Percentiles rank a stretch among this genome's conserved stretches.
phyloP scores from a whole-genome alignment of 2,329 filamentous ascomycete genomes.

The Pseudogymnoascus sp. region DNA sequence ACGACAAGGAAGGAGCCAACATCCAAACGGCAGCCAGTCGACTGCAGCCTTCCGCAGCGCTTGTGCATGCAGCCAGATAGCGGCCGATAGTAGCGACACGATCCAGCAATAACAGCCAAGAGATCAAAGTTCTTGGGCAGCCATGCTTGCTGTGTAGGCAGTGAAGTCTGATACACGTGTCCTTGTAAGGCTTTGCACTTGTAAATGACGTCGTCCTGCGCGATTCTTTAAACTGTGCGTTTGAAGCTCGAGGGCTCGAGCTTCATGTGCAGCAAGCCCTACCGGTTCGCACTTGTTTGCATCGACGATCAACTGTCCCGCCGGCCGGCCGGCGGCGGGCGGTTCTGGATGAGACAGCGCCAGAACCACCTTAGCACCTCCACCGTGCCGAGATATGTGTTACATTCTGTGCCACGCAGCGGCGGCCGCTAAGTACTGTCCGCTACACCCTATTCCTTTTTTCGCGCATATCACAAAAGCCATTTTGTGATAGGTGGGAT shows the following conservation, averaged over 20 bases:
- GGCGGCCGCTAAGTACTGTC: constrained; percentile 4
- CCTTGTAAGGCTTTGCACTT: not conserved
- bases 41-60: not conserved
- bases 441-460: not conserved
- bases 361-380: not conserved
- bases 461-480: constrained; percentile 2
- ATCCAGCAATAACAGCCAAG: constrained; percentile 1
- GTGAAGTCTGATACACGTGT: constrained; percentile 6
- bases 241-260: not conserved
- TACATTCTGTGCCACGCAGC: constrained; percentile 2
- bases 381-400: constrained; percentile 3
- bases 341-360: constrained; percentile 1
- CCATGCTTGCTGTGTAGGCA: not conserved
- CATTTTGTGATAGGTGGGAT: constrained; percentile 6
- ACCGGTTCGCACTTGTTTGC: constrained; percentile 5
- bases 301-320: constrained; percentile 4
- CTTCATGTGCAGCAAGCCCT: constrained; percentile 7
- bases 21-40: constrained; percentile 3
- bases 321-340: not conserved
- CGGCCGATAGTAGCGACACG: not conserved
- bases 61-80: constrained; percentile 6
- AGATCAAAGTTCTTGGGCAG: constrained; percentile 2
- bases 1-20: constrained; percentile 1
- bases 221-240: constrained; percentile 2
- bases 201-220: constrained; percentile 1